These are phyloP conservation scores for Geranium incanum DNA, from an alignment of 441 rosid genomes.

Conservation along the genomic window DNA sequence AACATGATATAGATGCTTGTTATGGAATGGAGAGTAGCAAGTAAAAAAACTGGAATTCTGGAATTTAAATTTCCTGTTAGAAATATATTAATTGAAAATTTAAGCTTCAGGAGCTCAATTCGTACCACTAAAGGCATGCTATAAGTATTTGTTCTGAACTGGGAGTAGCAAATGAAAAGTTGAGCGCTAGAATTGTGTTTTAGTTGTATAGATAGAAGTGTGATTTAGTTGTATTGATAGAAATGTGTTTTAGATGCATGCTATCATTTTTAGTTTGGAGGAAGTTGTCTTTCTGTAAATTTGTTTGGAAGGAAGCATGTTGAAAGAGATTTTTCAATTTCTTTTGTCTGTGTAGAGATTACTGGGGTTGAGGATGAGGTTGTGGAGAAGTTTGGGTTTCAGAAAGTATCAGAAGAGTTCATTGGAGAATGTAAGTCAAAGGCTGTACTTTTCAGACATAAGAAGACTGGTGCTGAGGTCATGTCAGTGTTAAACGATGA, in stretches of 20 bases:
- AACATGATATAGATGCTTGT: neutral
- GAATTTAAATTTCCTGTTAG: too few relatives aligned
- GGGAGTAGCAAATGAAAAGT: neutral
- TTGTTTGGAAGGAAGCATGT: too few relatives aligned
- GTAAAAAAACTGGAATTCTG: neutral
- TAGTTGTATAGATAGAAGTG: neutral
- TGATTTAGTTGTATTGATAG: neutral
- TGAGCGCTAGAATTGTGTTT: too few relatives aligned
- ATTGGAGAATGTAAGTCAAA: slow-evolving; percentile 81
- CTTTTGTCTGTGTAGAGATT: slow-evolving; percentile 29
- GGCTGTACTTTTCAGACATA: slow-evolving; percentile 67
- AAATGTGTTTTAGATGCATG: neutral
- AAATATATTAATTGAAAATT: neutral
- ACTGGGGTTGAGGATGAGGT: slow-evolving; percentile 45
- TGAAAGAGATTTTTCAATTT: too few relatives aligned
- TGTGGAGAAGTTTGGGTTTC: slow-evolving; percentile 66
- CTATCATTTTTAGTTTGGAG: neutral
- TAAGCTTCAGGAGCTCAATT: neutral
- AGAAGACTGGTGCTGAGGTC: slow-evolving; percentile 73
- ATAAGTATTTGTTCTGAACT: neutral
- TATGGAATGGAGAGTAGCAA: neutral
- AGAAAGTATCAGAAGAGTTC: slow-evolving; percentile 62
- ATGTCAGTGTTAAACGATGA: slow-evolving; percentile 82
- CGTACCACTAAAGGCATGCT: neutral
- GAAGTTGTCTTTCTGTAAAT: slow-evolving; percentile 3